Percentiles rank a stretch among this genome's conserved stretches.
These are phyloP conservation scores for Colletotrichum lupini DNA, from an alignment of 2,329 filamentous ascomycete species.

Conservation along the genomic window DNA sequence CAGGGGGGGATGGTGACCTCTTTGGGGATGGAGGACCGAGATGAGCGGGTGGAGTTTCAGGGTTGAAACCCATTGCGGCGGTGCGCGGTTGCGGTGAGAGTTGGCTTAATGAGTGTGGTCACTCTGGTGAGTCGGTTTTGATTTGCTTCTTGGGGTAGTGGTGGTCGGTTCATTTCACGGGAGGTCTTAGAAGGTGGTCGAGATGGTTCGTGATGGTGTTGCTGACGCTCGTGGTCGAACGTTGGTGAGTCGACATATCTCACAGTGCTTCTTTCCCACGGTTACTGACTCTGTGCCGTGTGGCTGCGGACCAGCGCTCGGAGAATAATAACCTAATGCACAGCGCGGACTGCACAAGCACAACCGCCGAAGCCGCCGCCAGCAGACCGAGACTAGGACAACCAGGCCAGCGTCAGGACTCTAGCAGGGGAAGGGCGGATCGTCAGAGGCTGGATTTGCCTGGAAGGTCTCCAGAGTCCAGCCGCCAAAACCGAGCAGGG, in stretches of 20 bases:
- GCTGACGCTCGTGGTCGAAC: background rate
- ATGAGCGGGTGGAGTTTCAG: slow-evolving; percentile 34
- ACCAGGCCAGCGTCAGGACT: no score
- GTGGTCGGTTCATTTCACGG: background rate
- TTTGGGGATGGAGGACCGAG: slow-evolving; percentile 26
- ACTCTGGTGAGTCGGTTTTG: background rate
- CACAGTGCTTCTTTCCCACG: background rate
- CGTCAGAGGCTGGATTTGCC: background rate
- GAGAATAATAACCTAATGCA: background rate
- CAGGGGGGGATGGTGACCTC: background rate
- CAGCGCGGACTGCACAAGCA: background rate
- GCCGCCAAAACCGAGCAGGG: background rate
- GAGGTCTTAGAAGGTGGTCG: background rate
- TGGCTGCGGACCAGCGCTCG: background rate
- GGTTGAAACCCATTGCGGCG: slow-evolving; percentile 33
- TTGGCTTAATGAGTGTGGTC: background rate
- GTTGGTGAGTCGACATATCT: background rate
- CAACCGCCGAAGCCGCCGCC: background rate
- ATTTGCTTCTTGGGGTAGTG: background rate
- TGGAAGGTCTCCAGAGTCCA: background rate
- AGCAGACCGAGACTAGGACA: background rate
- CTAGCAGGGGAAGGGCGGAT: background rate
- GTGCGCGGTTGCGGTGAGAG: slow-evolving; percentile 23
- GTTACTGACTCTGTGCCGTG: background rate
- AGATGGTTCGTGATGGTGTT: background rate